Percentiles rank a stretch among this genome's conserved stretches.
Evolutionary conservation across 2,329 filamentous ascomycete species (phyloP).

Genomic region (Aureobasidium zeae): DNA sequence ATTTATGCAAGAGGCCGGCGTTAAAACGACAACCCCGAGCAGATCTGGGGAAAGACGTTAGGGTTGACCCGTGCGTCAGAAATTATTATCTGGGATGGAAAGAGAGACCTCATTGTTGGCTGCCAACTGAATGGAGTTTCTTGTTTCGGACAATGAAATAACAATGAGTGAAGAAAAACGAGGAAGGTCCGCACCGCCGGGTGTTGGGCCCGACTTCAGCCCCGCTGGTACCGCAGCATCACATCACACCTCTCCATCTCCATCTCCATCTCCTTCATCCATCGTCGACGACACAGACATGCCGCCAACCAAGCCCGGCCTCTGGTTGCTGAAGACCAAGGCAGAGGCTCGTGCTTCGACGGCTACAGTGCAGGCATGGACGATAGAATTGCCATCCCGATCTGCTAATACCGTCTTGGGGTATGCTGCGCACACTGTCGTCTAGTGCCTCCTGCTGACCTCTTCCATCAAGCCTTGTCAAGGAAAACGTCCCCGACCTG

Average conservation of each 20-base stretch:
- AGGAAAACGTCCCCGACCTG: constrained; percentile 36
- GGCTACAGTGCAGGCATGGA: constrained; percentile 52
- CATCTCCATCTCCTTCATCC: constrained; percentile 10
- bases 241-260: too few relatives aligned
- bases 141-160: not conserved
- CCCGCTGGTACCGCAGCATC: not conserved
- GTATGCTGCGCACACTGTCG: constrained; percentile 42
- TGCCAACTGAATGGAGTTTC: constrained; percentile 4
- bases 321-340: constrained; percentile 39
- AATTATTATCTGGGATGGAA: constrained; percentile 8
- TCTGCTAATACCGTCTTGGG: constrained; percentile 62
- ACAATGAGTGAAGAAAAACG: constrained; percentile 15
- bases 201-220: constrained; percentile 14
- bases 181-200: constrained; percentile 15
- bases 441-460: constrained; percentile 11
- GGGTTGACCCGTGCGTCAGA: constrained; percentile 11
- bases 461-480: constrained; percentile 33
- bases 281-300: constrained; percentile 17
- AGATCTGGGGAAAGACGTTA: constrained; percentile 11
- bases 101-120: not conserved
- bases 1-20: constrained; percentile 10
- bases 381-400: constrained; percentile 63
- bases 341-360: constrained; percentile 41
- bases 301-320: constrained; percentile 21
- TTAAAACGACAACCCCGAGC: not conserved